phyloP scores from a whole-genome alignment of 352 stramenopile genomes.

The Thalassiosira hispida region DNA sequence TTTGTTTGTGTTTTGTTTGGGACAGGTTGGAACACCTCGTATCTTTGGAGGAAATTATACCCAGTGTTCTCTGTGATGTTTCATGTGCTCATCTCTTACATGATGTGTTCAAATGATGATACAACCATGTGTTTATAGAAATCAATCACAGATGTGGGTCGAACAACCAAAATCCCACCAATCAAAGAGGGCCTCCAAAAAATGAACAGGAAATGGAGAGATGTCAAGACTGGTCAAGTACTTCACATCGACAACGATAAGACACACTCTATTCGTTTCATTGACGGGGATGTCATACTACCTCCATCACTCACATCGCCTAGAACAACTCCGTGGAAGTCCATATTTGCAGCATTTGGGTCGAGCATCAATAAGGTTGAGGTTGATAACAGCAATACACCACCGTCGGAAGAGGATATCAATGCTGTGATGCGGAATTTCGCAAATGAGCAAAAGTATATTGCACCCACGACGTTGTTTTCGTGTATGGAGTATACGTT shows the following conservation, averaged over 20 bases:
- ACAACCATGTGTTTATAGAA: neutral
- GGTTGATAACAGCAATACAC: neutral
- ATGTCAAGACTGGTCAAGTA: neutral
- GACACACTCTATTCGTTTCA: constrained; percentile 6
- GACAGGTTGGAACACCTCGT: no score
- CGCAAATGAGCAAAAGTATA: constrained; percentile 8
- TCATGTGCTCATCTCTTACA: neutral
- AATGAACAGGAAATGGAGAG: neutral
- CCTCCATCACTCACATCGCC: constrained; percentile 20
- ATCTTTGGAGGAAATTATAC: no score
- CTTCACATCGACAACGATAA: neutral
- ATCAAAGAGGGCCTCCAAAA: constrained; percentile 4
- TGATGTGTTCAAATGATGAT: neutral
- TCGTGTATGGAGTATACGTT: constrained; percentile 29
- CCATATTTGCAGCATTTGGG: neutral
- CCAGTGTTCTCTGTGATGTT: no score
- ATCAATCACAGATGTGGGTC: neutral
- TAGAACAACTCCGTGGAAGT: constrained; percentile 8
- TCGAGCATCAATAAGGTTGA: neutral
- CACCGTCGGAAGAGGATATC: neutral
- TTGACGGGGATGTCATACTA: constrained; percentile 19
- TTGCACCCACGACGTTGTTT: neutral
- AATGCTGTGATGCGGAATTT: neutral
- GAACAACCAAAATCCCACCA: constrained; percentile 12
- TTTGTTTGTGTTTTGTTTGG: neutral